A percentile compares a stretch with the other conserved stretches of the same genome.
phyloP scores from a whole-genome alignment of 2,329 filamentous ascomycete genomes.

The Ceratocystis destructans region DNA sequence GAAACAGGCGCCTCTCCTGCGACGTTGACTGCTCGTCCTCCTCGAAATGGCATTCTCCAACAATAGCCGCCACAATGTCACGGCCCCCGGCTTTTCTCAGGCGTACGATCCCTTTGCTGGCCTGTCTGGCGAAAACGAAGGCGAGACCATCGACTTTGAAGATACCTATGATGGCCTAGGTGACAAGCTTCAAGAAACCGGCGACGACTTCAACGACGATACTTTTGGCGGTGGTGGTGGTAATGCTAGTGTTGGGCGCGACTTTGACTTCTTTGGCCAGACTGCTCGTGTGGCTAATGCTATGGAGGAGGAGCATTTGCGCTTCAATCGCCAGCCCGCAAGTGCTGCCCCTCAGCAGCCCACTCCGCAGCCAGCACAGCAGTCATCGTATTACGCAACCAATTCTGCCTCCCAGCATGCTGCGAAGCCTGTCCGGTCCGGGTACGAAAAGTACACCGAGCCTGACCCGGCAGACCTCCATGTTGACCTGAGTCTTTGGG shows the following conservation, averaged over 20 bases:
- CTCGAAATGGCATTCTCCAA: conserved; percentile 83
- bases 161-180: conserved; percentile 95
- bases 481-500: conserved; percentile 89
- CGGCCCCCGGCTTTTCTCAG: conserved; percentile 70
- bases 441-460: conserved; percentile 84
- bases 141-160: conserved; percentile 63
- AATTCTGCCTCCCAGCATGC: conserved; percentile 22
- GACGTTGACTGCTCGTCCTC: neutral
- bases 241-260: conserved; percentile 56
- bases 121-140: conserved; percentile 49
- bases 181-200: conserved; percentile 77
- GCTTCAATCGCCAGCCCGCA: conserved; percentile 58
- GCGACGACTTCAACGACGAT: conserved; percentile 93
- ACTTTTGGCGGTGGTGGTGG: conserved; percentile 57
- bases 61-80: conserved; percentile 51
- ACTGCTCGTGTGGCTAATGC: conserved; percentile 77
- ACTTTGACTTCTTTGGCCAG: conserved; percentile 93
- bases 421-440: conserved; percentile 54
- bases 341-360: conserved; percentile 24
- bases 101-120: conserved; percentile 76
- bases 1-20: neutral
- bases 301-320: conserved; percentile 80
- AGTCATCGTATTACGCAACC: conserved; percentile 15
- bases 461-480: conserved; percentile 77
- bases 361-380: conserved; percentile 29